These are phyloP conservation scores for Xylariaceae sp. DNA, from an alignment of 2,329 filamentous ascomycete species.

Conservation along the genomic window DNA sequence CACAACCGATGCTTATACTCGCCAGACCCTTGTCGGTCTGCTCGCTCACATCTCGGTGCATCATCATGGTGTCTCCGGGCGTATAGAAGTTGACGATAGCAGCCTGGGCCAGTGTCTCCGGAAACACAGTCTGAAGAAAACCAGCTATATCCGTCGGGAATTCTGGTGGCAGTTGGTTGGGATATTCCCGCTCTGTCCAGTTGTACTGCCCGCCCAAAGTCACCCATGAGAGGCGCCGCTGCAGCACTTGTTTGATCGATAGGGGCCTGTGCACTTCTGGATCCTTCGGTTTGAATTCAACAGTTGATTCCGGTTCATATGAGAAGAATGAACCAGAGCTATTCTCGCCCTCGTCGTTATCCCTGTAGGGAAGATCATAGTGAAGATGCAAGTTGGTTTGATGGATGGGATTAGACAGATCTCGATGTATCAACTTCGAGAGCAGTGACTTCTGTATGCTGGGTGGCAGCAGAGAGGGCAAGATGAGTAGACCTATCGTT, in stretches of 20 bases:
- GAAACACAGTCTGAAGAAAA: slow-evolving; percentile 67
- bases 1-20: slow-evolving; percentile 84
- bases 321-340: slow-evolving; percentile 49
- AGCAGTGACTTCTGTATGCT: slow-evolving; percentile 65
- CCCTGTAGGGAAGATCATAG: slow-evolving; percentile 61
- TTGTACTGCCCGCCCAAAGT: slow-evolving; percentile 95
- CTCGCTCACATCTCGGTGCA: slow-evolving; percentile 93
- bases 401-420: slow-evolving; percentile 68
- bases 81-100: slow-evolving; percentile 93
- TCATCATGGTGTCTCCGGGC: slow-evolving; percentile 82
- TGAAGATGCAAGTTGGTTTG: slow-evolving; percentile 88
- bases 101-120: slow-evolving; percentile 72
- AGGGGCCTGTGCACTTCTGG: slow-evolving; percentile 69
- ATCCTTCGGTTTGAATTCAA: slow-evolving; percentile 63
- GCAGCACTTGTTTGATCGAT: slow-evolving; percentile 62
- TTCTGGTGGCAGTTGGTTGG: slow-evolving; percentile 56
- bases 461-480: slow-evolving; percentile 68
- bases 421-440: slow-evolving; percentile 67
- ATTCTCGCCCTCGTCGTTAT: slow-evolving; percentile 14
- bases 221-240: slow-evolving; percentile 83
- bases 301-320: slow-evolving; percentile 44
- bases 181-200: slow-evolving; percentile 85
- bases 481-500: slow-evolving; percentile 65
- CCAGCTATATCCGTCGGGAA: slow-evolving; percentile 70
- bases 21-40: slow-evolving; percentile 71